Base-by-base conservation (phyloP, 2,329 filamentous ascomycete genomes). In the Colletotrichum navitas region DNA sequence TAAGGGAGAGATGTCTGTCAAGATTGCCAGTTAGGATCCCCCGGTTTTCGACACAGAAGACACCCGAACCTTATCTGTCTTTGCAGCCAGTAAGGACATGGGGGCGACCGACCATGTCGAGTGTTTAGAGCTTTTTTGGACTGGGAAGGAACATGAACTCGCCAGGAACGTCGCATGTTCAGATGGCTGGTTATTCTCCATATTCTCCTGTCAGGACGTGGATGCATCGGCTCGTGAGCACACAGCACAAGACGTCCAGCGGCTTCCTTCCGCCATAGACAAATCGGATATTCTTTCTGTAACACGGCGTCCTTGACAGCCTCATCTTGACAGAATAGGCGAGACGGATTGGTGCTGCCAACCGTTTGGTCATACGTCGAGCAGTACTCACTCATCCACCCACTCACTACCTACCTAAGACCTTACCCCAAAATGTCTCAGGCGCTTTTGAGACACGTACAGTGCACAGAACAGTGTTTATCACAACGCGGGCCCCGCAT, bases 31-130 rank as follows among this genome's bases (percentile, higher is more conserved):
- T 32, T 11, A 34, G 58, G 60, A 63, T 41, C 10, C 45, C 41
- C 58, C 58, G 8, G n/a, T n/a, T 51, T 11, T 18, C n/a, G 10
- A 8, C 43, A 6, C 26, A 45, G 10, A 39, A 26, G 18, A 39
- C 45, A 51, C 45, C 29, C 24, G 36, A 66, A 66, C 54, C 55
- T 32, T 60, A 51, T 51, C 43, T 49, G 12, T n/a, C 12, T 29
- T 24, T 36, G 36, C 41, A 49, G 63, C 63, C 16, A 18, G 41
- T 18, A 26, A 45, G 10, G 39, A 41, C 39, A n/a, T 58, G 51
- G 54, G 63, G 63, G 21, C 34, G 52, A 49, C 52, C 21, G 21
- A 18, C 43, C 63, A 66, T 59, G 34, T 43, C 16, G 41, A 26
- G 34, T 47, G 18, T n/a, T 16, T 26, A 24, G 32, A 60, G 41